Conservation (phyloP, 305 asterid genomes). For the Solanum hybrid region DNA sequence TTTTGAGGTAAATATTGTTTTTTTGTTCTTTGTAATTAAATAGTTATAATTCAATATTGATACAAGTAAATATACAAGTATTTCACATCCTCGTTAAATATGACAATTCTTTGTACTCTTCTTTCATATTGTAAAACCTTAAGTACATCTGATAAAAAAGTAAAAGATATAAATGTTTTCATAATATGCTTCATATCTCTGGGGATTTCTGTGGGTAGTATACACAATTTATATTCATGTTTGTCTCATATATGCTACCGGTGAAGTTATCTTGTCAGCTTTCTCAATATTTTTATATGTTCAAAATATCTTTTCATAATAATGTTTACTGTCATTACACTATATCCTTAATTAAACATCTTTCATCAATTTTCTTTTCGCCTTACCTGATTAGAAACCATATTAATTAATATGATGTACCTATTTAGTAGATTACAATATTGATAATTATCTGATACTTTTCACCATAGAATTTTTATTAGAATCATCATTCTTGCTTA, state of each 20-base stretch:
- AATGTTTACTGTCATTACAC: background rate
- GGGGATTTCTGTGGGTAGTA: too few relatives aligned
- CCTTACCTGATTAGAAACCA: background rate
- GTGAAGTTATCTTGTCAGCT: background rate
- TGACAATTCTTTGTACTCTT: background rate
- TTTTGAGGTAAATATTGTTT: background rate
- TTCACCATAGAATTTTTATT: background rate
- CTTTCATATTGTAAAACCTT: too few relatives aligned
- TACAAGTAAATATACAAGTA: background rate
- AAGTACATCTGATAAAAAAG: too few relatives aligned
- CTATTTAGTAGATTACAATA: background rate
- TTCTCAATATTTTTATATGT: background rate
- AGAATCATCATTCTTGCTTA: background rate
- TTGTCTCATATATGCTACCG: background rate
- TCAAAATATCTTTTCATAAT: background rate
- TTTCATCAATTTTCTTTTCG: background rate
- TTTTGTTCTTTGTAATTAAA: too few relatives aligned
- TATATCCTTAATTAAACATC: background rate
- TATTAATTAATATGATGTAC: background rate
- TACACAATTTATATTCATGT: too few relatives aligned
- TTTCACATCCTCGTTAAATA: background rate
- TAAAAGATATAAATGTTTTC: too few relatives aligned
- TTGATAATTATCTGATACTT: background rate
- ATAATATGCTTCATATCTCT: too few relatives aligned
- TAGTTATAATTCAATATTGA: too few relatives aligned